phyloP scores from a whole-genome alignment of 2,329 filamentous ascomycete genomes.

The Tolypocladium paradoxum region DNA sequence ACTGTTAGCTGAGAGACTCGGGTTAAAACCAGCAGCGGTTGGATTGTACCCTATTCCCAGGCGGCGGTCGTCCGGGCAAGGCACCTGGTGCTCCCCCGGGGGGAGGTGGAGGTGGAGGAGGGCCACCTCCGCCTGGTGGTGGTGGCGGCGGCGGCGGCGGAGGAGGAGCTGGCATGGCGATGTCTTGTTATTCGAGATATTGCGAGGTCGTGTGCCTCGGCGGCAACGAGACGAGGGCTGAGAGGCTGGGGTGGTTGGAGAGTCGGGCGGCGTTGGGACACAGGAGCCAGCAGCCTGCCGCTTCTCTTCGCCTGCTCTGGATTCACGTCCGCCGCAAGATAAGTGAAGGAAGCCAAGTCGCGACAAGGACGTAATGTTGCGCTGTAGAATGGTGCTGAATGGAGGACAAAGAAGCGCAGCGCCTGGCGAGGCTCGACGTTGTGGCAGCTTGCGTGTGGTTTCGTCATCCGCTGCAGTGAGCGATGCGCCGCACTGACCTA shows the following conservation, averaged over 20 bases:
- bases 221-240: background rate
- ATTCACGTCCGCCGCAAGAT: too few species aligned
- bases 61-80: constrained; percentile 45
- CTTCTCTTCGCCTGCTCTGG: background rate
- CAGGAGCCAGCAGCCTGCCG: background rate
- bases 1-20: constrained; percentile 5
- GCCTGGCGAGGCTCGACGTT: background rate
- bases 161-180: constrained; percentile 42
- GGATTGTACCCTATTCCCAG: constrained; percentile 49
- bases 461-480: constrained; percentile 7
- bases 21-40: too few species aligned
- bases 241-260: background rate
- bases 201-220: constrained; percentile 1
- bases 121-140: constrained; percentile 50
- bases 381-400: background rate
- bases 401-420: background rate
- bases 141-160: constrained; percentile 64
- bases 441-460: constrained; percentile 6
- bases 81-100: constrained; percentile 29
- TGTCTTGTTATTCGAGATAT: background rate
- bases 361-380: background rate
- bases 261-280: background rate
- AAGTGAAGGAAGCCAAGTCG: background rate
- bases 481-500: background rate
- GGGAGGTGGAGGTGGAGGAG: constrained; percentile 50